Evolutionary conservation across 2,329 filamentous ascomycete genomes (phyloP).

Genomic region (Hortaea werneckii): DNA sequence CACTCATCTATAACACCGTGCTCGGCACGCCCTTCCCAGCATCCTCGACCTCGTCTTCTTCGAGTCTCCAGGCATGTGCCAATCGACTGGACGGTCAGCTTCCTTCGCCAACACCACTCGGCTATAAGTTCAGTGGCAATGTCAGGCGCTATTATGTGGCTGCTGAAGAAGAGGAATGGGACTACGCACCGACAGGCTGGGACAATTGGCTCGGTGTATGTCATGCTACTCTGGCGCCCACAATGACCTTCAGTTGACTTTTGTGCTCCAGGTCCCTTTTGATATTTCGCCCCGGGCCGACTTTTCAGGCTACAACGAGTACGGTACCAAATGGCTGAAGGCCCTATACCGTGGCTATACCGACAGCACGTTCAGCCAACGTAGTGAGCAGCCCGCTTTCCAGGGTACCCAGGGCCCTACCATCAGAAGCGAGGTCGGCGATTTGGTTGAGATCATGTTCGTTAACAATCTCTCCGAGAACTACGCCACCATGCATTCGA

Average conservation of each 20-base stretch:
- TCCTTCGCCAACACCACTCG: slow-evolving; percentile 9
- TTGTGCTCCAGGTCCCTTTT: slow-evolving; percentile 9
- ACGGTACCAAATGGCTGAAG: slow-evolving; percentile 19
- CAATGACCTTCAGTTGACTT: background rate
- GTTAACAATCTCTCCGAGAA: slow-evolving; percentile 15
- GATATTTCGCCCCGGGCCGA: slow-evolving; percentile 11
- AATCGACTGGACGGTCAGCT: slow-evolving; percentile 10
- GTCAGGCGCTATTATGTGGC: slow-evolving; percentile 20
- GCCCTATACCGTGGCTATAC: slow-evolving; percentile 25
- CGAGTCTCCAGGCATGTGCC: slow-evolving; percentile 1
- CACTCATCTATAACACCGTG: no score
- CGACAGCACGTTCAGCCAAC: slow-evolving; percentile 14
- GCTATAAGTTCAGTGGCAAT: slow-evolving; percentile 14
- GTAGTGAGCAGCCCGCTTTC: slow-evolving; percentile 16
- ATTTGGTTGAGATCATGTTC: slow-evolving; percentile 21
- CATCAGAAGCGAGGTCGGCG: slow-evolving; percentile 17
- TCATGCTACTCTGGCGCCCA: no score
- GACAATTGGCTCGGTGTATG: slow-evolving; percentile 19
- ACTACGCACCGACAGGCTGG: slow-evolving; percentile 20
- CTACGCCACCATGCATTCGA: slow-evolving; percentile 20
- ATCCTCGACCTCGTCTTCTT: no score
- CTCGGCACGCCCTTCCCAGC: no score
- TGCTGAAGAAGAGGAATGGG: slow-evolving; percentile 17
- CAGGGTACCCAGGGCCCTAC: slow-evolving; percentile 19
- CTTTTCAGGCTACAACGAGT: slow-evolving; percentile 4